phyloP scores from a whole-genome alignment of 441 rosid species.

The Pelargonium fulgidum region DNA sequence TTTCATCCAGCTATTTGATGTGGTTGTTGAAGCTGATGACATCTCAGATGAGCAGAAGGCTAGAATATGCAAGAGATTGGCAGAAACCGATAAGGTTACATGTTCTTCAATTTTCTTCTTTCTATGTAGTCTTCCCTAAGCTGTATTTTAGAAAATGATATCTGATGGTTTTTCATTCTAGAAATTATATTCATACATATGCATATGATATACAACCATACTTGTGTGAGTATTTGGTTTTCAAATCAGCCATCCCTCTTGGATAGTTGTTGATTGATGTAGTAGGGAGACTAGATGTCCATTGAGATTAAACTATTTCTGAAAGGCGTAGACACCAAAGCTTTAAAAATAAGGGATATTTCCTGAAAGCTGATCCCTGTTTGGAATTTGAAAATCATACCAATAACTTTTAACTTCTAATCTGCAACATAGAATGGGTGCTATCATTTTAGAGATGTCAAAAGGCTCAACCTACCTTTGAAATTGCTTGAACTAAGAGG shows the following conservation, averaged over 20 bases:
- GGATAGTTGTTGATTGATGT: not conserved
- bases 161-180: not conserved
- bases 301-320: not conserved
- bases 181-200: not conserved
- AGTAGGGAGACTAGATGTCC: not conserved
- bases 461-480: not conserved
- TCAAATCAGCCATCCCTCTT: not conserved
- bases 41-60: slow-evolving; percentile 86
- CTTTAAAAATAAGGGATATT: not conserved
- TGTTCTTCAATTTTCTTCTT: slow-evolving; percentile 18
- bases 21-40: slow-evolving; percentile 61
- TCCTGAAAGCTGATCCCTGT: not conserved
- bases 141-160: not conserved
- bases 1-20: slow-evolving; percentile 57
- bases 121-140: not conserved
- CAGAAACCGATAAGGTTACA: slow-evolving; percentile 70
- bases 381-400: not conserved
- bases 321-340: not conserved
- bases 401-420: not conserved
- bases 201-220: not conserved
- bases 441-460: not conserved
- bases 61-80: slow-evolving; percentile 72
- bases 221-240: not conserved
- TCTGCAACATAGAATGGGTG: slow-evolving; percentile 5
- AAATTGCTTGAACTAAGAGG: not conserved